These are phyloP conservation scores for Amauroascus verrucosus DNA, from an alignment of 2,329 filamentous ascomycete genomes.

Conservation along the genomic window DNA sequence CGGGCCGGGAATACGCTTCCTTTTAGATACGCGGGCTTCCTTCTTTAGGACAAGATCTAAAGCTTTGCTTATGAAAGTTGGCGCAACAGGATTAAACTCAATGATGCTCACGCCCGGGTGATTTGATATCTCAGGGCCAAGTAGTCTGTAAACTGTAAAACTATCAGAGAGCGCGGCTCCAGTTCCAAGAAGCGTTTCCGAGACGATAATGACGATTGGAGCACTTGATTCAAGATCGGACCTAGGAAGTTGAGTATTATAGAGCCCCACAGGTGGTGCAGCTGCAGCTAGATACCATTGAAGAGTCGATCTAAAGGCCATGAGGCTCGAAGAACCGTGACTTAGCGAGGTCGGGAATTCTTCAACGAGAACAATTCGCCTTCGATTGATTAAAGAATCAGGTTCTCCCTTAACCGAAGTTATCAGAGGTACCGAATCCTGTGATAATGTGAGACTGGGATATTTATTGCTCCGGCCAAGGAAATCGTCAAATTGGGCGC, in stretches of 20 bases:
- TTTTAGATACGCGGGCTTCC: slow-evolving; percentile 67
- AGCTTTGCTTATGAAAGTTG: slow-evolving; percentile 74
- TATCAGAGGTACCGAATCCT: slow-evolving; percentile 7
- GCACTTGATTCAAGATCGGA: slow-evolving; percentile 40
- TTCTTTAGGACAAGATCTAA: slow-evolving; percentile 73
- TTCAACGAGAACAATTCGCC: slow-evolving; percentile 60
- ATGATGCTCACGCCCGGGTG: slow-evolving; percentile 71
- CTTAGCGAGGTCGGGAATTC: slow-evolving; percentile 72
- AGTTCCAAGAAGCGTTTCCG: slow-evolving; percentile 78
- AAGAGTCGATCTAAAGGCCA: slow-evolving; percentile 64
- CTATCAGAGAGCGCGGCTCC: slow-evolving; percentile 78
- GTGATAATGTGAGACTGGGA: slow-evolving; percentile 52
- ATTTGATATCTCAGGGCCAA: slow-evolving; percentile 74
- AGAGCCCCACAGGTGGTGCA: slow-evolving; percentile 44
- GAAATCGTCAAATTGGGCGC: slow-evolving; percentile 85
- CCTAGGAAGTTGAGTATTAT: slow-evolving; percentile 19
- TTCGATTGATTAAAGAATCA: slow-evolving; percentile 25
- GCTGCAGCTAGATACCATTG: slow-evolving; percentile 63
- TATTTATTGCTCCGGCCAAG: slow-evolving; percentile 72
- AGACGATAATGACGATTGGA: slow-evolving; percentile 81
- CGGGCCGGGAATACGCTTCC: slow-evolving; percentile 65
- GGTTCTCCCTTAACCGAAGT: background rate
- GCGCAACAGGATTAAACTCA: slow-evolving; percentile 87
- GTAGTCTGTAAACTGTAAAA: slow-evolving; percentile 80
- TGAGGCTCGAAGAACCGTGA: slow-evolving; percentile 52